Base-by-base conservation (phyloP, 2,329 filamentous ascomycete genomes). In the Fusarium brachygibbosum region DNA sequence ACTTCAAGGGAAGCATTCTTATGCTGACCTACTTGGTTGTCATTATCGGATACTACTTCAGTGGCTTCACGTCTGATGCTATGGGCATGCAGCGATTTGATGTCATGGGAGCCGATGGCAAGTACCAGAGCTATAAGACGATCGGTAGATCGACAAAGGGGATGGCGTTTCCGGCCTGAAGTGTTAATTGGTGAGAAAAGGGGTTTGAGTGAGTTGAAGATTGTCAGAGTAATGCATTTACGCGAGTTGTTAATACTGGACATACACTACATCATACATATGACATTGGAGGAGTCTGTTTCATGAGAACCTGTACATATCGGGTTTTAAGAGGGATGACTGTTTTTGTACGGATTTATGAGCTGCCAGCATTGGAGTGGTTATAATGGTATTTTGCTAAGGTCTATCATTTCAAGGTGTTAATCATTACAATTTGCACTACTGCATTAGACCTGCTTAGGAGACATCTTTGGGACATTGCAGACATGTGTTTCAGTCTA, bases 1-100 rank as follows among this genome's bases (percentile, higher is more conserved):
- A 99, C 81, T 99, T 99, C 88, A 99, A 99, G 83, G 96, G 96
- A 52, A 97, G 93, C 70, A 98, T 98, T 73, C 85, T 99, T 53
- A 89, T 98, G 68, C 84, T 99, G 51, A 96, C 93, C 34, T 99
- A 99, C 78, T 81, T 98, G 25, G 96, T 98, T 29, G 93, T 99
- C 49, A 84, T 98, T 29, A 88, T 93, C 44, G 96, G 96, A 2
- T 99, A 97, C 83, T 98, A 93, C 81, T 91, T 97, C 62, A 93
- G 93, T 53, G 84, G 88, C 29, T 88, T 77, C 72, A 83, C 83
- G 16, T 79, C 82, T 17, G 81, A 82, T 61, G 75, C 79, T 29
- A 82, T 82, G 74, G 82, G 81, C 34, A 71, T 77, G 63, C 79
- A 82, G 60, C 80, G 87, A 38, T 89, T 89, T 58, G 87, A 89